phyloP scores from a whole-genome alignment of 1,139 yeast genomes.

The Suhomyces choctaworum region DNA sequence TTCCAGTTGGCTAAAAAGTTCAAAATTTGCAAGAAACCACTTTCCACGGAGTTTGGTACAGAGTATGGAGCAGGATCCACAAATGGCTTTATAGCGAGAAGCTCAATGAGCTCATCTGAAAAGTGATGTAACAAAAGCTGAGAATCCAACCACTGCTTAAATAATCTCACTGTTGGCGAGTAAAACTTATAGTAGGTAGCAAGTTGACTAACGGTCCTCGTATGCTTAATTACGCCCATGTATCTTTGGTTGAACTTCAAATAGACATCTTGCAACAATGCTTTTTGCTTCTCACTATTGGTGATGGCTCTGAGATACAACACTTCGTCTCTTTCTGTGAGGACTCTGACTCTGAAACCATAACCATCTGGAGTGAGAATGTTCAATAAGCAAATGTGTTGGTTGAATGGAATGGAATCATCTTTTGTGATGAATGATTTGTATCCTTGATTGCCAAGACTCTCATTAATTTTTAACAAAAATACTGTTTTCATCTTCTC shows the following conservation, averaged over 20 bases:
- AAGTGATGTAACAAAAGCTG: conserved; percentile 68
- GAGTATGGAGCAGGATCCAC: conserved; percentile 83
- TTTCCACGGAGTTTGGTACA: conserved; percentile 73
- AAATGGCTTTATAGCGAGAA: conserved; percentile 80
- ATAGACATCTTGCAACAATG: conserved; percentile 60
- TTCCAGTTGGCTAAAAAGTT: conserved; percentile 82
- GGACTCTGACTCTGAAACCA: conserved; percentile 72
- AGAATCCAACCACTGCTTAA: conserved; percentile 84
- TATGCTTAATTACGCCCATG: conserved; percentile 74
- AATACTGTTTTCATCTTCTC: conserved; percentile 93
- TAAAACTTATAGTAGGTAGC: conserved; percentile 73
- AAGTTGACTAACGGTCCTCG: conserved; percentile 70
- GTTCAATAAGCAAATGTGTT: conserved; percentile 57
- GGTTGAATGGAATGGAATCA: conserved; percentile 65
- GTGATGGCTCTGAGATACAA: conserved; percentile 69
- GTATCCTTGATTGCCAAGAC: conserved; percentile 54
- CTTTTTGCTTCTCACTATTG: conserved; percentile 58
- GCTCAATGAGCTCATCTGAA: conserved; percentile 75
- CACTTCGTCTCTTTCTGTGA: conserved; percentile 80
- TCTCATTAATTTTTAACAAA: conserved; percentile 68
- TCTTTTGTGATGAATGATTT: conserved; percentile 61
- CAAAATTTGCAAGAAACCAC: conserved; percentile 78
- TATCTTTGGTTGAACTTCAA: conserved; percentile 67
- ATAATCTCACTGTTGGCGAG: conserved; percentile 77
- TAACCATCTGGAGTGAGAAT: conserved; percentile 83